Conservation (phyloP, 305 asterid genomes). For the Fraxinus angustifolia region DNA sequence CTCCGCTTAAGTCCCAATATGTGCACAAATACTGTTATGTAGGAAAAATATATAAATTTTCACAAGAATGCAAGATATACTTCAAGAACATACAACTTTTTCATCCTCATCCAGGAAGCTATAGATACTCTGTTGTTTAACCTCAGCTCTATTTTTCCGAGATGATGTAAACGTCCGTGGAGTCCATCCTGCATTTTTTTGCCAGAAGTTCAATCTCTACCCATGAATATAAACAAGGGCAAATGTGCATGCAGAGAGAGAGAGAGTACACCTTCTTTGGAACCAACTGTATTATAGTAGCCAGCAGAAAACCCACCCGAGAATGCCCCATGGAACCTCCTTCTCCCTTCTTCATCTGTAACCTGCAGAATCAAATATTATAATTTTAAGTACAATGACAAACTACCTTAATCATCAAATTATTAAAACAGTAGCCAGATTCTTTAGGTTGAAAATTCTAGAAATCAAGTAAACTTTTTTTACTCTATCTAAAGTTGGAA, state of each 20-base stretch:
- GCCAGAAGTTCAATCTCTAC: neutral
- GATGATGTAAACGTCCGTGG: constrained; percentile 87
- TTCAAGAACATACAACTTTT: constrained; percentile 60
- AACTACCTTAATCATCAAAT: neutral
- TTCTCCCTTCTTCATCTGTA: constrained; percentile 84
- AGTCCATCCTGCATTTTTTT: constrained; percentile 68
- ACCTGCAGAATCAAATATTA: constrained; percentile 46
- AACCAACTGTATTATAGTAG: constrained; percentile 82
- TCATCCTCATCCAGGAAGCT: constrained; percentile 91
- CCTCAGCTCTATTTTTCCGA: constrained; percentile 75
- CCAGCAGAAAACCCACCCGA: constrained; percentile 94
- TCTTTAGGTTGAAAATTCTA: neutral
- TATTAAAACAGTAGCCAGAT: neutral
- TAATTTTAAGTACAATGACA: constrained; percentile 4
- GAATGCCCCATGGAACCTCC: constrained; percentile 97
- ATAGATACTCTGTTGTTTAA: constrained; percentile 59
- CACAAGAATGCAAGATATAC: constrained; percentile 14
- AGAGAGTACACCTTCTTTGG: constrained; percentile 69
- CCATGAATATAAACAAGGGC: neutral
- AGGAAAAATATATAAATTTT: neutral
- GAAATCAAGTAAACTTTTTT: neutral
- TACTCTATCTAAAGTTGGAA: neutral
- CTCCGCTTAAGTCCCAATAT: neutral
- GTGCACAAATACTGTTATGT: neutral
- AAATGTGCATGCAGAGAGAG: neutral